Conservation (phyloP, 176 grass and related monocot genomes). For the Carex pumila region DNA sequence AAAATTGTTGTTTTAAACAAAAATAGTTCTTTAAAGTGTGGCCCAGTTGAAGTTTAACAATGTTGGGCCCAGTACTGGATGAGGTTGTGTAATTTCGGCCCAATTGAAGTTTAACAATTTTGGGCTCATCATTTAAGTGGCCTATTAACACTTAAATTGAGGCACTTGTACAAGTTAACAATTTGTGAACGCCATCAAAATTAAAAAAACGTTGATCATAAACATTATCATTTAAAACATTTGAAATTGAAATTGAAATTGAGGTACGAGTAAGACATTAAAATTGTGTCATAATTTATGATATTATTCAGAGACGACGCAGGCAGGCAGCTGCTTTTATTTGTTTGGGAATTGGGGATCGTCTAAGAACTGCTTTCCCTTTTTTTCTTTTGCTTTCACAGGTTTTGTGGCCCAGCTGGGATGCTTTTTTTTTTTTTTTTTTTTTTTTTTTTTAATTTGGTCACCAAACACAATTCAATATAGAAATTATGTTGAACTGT, state of each 20-base stretch:
- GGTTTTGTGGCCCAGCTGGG: neutral
- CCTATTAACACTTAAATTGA: neutral
- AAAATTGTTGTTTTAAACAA: neutral
- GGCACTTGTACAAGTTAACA: too few species aligned
- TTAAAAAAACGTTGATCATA: neutral
- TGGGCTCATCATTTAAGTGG: neutral
- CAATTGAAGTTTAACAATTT: neutral
- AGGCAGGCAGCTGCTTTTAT: neutral
- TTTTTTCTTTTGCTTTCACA: conserved; percentile 14
- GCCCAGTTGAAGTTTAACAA: neutral
- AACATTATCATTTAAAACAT: too few species aligned
- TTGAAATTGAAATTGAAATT: too few species aligned
- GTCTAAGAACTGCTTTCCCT: neutral
- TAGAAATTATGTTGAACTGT: too few species aligned
- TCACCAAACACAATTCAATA: too few species aligned
- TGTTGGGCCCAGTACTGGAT: too few species aligned
- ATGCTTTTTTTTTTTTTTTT: neutral
- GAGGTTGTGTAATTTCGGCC: too few species aligned
- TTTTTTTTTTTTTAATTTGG: too few species aligned
- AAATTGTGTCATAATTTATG: neutral
- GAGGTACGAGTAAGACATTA: neutral
- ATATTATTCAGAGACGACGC: neutral
- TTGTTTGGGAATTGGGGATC: neutral
- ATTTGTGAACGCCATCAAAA: neutral
- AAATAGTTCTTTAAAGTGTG: neutral